A percentile compares a stretch with the other conserved stretches of the same genome.
phyloP scores from a whole-genome alignment of 192 early-diverging fungal species.

The Entrophospora sp. region DNA sequence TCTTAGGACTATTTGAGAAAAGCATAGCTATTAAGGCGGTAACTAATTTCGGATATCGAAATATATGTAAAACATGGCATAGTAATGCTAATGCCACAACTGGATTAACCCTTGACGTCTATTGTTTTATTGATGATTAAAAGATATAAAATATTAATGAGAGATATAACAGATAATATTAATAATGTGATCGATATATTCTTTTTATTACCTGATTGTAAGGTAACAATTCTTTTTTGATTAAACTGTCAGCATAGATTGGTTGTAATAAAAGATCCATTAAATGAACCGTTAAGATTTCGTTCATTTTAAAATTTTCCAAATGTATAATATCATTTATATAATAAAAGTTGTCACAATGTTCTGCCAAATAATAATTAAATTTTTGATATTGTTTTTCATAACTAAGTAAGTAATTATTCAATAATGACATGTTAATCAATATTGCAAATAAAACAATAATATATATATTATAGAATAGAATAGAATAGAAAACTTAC shows the following conservation, averaged over 20 bases:
- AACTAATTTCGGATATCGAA: slow-evolving; percentile 29
- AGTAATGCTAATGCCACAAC: slow-evolving; percentile 28
- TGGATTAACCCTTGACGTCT: slow-evolving; percentile 23
- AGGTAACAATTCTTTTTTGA: slow-evolving; percentile 4
- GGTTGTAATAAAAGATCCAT: slow-evolving; percentile 30
- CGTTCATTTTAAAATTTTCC: slow-evolving; percentile 46
- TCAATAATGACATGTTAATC: background rate
- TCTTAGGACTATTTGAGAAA: slow-evolving; percentile 21
- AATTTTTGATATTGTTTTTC: slow-evolving; percentile 29
- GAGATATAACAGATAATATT: too few relatives aligned
- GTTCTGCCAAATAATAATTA: slow-evolving; percentile 50
- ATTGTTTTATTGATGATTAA: background rate
- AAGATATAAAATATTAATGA: too few relatives aligned
- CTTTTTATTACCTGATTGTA: background rate
- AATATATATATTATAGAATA: background rate
- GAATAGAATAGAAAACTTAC: slow-evolving; percentile 13
- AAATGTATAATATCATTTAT: slow-evolving; percentile 53
- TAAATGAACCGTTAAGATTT: slow-evolving; percentile 27
- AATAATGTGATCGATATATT: too few relatives aligned
- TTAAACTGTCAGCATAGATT: slow-evolving; percentile 30
- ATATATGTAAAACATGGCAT: slow-evolving; percentile 33
- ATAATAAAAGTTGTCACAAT: slow-evolving; percentile 55
- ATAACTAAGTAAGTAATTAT: slow-evolving; percentile 1
- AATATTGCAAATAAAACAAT: background rate
- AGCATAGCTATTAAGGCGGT: slow-evolving; percentile 26